These are phyloP conservation scores for Calonectria hawksworthii DNA, from an alignment of 2,329 filamentous ascomycete species.

Conservation along the genomic window DNA sequence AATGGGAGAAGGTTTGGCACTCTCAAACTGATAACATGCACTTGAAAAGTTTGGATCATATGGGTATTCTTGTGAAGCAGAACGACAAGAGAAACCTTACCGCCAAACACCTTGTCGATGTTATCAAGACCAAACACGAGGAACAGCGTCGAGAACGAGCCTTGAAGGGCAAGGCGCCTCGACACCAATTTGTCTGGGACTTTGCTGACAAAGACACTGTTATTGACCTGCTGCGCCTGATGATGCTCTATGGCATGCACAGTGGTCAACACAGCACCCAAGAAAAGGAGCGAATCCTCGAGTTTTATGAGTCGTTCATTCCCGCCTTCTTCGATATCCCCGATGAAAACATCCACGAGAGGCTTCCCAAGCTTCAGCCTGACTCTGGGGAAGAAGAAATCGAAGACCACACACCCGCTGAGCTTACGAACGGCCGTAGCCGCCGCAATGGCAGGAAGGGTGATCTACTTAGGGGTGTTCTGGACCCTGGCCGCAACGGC, in stretches of 20 bases:
- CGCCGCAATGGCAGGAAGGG: slow-evolving; percentile 83
- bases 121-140: slow-evolving; percentile 93
- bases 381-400: slow-evolving; percentile 82
- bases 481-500: slow-evolving; percentile 82
- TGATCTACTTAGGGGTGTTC: slow-evolving; percentile 85
- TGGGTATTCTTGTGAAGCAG: slow-evolving; percentile 90
- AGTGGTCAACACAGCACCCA: slow-evolving; percentile 79
- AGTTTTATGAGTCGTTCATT: slow-evolving; percentile 83
- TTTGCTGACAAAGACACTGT: slow-evolving; percentile 81
- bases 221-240: slow-evolving; percentile 71
- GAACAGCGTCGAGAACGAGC: slow-evolving; percentile 84
- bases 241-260: slow-evolving; percentile 75
- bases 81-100: slow-evolving; percentile 93
- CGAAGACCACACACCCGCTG: slow-evolving; percentile 79
- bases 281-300: slow-evolving; percentile 80
- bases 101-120: slow-evolving; percentile 88
- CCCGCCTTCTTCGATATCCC: slow-evolving; percentile 83
- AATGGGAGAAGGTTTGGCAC: slow-evolving; percentile 99
- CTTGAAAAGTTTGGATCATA: slow-evolving; percentile 96
- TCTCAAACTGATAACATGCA: slow-evolving; percentile 95
- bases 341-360: slow-evolving; percentile 76
- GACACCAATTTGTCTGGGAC: slow-evolving; percentile 81
- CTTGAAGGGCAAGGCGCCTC: slow-evolving; percentile 71
- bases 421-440: slow-evolving; percentile 76
- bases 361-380: slow-evolving; percentile 77